Percentiles rank a stretch among this genome's conserved stretches.
Evolutionary conservation across 371 early-diverging fungal species (phyloP).

Genomic region (Synchytrium microbalum): DNA sequence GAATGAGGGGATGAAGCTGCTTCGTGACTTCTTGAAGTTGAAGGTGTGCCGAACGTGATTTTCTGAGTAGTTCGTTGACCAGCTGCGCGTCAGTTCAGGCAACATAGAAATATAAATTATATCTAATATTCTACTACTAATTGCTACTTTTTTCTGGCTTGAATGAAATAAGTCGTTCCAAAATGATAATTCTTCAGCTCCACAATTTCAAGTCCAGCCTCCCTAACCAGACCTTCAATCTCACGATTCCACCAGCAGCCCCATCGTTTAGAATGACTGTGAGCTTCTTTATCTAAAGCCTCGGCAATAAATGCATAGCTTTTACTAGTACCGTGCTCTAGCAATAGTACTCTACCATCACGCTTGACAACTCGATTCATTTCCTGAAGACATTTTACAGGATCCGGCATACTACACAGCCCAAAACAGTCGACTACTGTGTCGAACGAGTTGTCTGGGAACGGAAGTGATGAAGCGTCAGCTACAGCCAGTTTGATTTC

Average conservation of each 20-base stretch:
- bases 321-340: conserved; percentile 62
- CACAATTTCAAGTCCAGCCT: conserved; percentile 53
- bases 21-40: too few species aligned
- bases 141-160: conserved; percentile 16
- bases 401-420: conserved; percentile 64
- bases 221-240: conserved; percentile 53
- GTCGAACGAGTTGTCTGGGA: conserved; percentile 46
- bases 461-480: conserved; percentile 36
- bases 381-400: conserved; percentile 54
- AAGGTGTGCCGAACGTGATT: too few species aligned
- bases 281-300: conserved; percentile 58
- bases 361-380: conserved; percentile 52
- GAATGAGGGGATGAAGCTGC: too few species aligned
- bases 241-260: conserved; percentile 89
- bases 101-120: too few species aligned
- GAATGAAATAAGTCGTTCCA: conserved; percentile 69
- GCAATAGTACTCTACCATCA: conserved; percentile 55
- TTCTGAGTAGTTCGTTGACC: too few species aligned
- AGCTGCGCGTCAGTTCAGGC: too few species aligned
- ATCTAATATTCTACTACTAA: neutral
- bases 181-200: conserved; percentile 61
- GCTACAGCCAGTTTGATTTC: conserved; percentile 9
- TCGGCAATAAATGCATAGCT: conserved; percentile 57
- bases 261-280: conserved; percentile 66
- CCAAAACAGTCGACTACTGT: conserved; percentile 79